Evolutionary conservation across 228 moss, liverwort and hornwort genomes (phyloP).

Genomic region (Sphagnum fallax): DNA sequence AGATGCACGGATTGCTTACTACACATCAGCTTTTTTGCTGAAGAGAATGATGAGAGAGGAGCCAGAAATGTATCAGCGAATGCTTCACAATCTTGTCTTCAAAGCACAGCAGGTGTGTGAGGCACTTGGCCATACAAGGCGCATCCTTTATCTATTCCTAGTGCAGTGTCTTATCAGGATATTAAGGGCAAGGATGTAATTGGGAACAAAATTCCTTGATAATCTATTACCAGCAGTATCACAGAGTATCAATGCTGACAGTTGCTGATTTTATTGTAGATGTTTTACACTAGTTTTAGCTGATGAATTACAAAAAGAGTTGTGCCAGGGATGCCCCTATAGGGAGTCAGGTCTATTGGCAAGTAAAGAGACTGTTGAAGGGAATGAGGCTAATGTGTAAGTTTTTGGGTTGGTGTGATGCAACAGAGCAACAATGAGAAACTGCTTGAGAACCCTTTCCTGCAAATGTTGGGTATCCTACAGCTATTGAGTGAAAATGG

Average conservation of each 20-base stretch:
- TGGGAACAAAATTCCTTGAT: no score
- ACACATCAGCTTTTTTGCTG: constrained; percentile 82
- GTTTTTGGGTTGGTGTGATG: background rate
- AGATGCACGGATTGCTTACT: constrained; percentile 97
- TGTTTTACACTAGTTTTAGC: background rate
- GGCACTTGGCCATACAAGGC: background rate
- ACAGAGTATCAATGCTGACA: no score
- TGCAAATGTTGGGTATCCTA: constrained; percentile 95
- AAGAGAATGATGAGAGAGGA: constrained; percentile 98
- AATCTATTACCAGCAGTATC: no score
- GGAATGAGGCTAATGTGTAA: no score
- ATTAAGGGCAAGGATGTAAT: no score
- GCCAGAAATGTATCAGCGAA: constrained; percentile 91
- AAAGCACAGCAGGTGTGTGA: constrained; percentile 85
- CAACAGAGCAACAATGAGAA: constrained; percentile 98
- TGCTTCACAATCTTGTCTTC: constrained; percentile 97
- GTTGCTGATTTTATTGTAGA: no score
- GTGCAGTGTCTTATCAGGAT: no score
- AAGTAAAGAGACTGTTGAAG: no score
- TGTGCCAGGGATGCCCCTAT: background rate
- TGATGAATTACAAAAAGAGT: background rate
- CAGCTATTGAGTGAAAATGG: constrained; percentile 79
- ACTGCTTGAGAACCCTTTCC: constrained; percentile 93
- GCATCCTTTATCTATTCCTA: no score
- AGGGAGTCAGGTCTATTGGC: no score